Evolutionary conservation across 352 stramenopile genomes (phyloP).

Genomic region (Globisporangium solare): DNA sequence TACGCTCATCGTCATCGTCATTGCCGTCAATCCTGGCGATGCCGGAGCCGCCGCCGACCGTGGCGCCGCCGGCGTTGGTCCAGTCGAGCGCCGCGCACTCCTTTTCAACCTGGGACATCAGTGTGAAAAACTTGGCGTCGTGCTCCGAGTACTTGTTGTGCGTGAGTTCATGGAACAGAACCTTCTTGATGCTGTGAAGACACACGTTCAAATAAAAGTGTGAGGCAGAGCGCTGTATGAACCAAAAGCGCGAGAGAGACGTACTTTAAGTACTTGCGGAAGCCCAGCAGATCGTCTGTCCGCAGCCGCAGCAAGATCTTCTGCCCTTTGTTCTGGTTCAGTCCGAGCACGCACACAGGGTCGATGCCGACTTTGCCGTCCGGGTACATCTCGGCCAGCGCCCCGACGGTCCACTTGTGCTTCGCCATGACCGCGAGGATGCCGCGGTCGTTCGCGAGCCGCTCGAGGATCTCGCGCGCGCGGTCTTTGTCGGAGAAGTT

Average conservation of each 20-base stretch:
- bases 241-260: too few relatives aligned
- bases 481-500: conserved; percentile 47
- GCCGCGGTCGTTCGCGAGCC: conserved; percentile 82
- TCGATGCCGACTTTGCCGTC: conserved; percentile 89
- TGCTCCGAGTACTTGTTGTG: conserved; percentile 91
- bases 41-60: conserved; percentile 25
- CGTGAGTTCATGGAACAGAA: conserved; percentile 92
- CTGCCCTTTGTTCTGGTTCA: conserved; percentile 95
- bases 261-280: conserved; percentile 83
- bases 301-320: conserved; percentile 93
- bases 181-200: conserved; percentile 83
- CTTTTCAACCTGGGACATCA: conserved; percentile 76
- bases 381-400: conserved; percentile 85
- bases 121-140: conserved; percentile 74
- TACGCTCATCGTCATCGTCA: conserved; percentile 5
- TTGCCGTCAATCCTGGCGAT: conserved; percentile 14
- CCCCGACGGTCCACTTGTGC: conserved; percentile 87
- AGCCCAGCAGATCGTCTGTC: conserved; percentile 92
- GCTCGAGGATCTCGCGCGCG: conserved; percentile 77
- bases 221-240: too few relatives aligned
- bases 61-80: conserved; percentile 37
- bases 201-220: too few relatives aligned
- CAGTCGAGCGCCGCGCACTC: conserved; percentile 73
- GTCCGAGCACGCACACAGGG: conserved; percentile 85
- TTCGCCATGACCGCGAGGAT: conserved; percentile 87